These are phyloP conservation scores for Suillus alpinus DNA, from an alignment of 768 basidiomycete species.

Conservation along the genomic window DNA sequence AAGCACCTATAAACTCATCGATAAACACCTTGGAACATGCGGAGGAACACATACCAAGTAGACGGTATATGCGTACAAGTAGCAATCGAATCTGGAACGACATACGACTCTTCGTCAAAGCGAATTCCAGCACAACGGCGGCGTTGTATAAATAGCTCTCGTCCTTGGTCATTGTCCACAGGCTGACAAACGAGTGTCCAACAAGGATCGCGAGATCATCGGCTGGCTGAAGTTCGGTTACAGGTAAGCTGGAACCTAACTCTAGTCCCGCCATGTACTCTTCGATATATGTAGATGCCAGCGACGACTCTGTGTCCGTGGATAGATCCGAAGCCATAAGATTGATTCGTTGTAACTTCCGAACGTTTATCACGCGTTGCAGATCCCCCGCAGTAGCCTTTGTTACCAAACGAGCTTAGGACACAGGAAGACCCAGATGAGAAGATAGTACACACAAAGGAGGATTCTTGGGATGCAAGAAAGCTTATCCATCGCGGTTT, in stretches of 20 bases:
- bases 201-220: constrained; percentile 83
- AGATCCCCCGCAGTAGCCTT: constrained; percentile 55
- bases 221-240: constrained; percentile 81
- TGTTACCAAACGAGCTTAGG: background rate
- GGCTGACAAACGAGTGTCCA: constrained; percentile 60
- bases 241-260: constrained; percentile 61
- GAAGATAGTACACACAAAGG: constrained; percentile 42
- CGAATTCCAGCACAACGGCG: constrained; percentile 67
- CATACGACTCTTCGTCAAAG: constrained; percentile 66
- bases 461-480: constrained; percentile 44
- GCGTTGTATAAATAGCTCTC: constrained; percentile 64
- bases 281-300: constrained; percentile 50
- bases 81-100: constrained; percentile 77
- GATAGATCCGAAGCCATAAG: constrained; percentile 50
- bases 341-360: constrained; percentile 69
- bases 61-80: constrained; percentile 77
- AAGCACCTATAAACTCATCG: constrained; percentile 50
- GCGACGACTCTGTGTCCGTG: constrained; percentile 51
- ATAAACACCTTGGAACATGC: background rate
- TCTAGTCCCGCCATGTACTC: constrained; percentile 67
- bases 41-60: constrained; percentile 55
- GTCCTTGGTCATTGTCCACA: constrained; percentile 58
- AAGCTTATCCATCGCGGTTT: constrained; percentile 52
- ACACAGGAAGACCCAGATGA: background rate
- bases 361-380: constrained; percentile 67